Evolutionary conservation across 768 basidiomycete genomes (phyloP), one percentile per base, ranked within the genome.

Genomic region (Clavulina sp.): DNA sequence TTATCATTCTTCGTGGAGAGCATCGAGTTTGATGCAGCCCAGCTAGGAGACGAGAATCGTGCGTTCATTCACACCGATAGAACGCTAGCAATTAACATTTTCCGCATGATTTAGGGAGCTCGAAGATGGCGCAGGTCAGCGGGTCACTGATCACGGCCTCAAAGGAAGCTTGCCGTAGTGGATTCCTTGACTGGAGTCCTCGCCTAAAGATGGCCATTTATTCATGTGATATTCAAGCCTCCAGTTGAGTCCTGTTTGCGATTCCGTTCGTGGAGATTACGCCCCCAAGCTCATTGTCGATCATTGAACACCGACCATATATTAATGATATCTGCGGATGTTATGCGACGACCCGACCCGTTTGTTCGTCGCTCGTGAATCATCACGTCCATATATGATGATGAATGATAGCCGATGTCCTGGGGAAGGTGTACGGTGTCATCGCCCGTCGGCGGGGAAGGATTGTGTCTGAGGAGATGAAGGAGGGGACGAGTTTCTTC

Each of bases 141-240:
- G 95, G 95, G 13, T 91, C 91, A 2, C 69, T 95, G 44, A 89
- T 93, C 56, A 84, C 95, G 3, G 75, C 80, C 2, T 79, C 87
- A 36, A 77, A 81, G 63, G 95, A 99, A 58, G 81, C 87, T 0
- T 97, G 91, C 62, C 76, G 85, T 54, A 82, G 79, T 57, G 91
- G 84, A 0, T 63, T 99, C 52, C 68, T 97, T 41, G 95, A 97
- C 64, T 99, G 95, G 95, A 96, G 92, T 1, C 95, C 95, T 13
- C 73, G 95, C 52, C 73, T 99, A 58, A 86, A 92, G 79, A 69
- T 99, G 58, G 95, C 95, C 0, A 97, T 97, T 89, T 99, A 99
- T 64, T 81, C 84, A 9, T 99, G 93, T 65, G 92, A 97, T 61
- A 97, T 99, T 50, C 95, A 96, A 67, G 87, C 92, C 1, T 91